Conservation (phyloP, 306 rosid genomes). For the Vigna nakashimae region DNA sequence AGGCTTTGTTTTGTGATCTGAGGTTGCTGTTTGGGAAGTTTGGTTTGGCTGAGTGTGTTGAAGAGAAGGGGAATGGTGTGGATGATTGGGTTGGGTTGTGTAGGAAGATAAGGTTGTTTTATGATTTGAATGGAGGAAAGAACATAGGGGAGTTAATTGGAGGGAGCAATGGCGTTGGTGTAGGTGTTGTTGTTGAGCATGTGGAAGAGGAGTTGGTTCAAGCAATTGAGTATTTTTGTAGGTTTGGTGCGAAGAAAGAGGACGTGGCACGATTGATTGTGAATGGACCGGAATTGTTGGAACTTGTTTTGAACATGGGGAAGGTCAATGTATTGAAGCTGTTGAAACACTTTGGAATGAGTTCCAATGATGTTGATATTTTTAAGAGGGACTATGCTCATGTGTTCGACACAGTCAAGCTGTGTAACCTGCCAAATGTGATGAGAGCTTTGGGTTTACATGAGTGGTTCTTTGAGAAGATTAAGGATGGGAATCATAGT, state of each 20-base stretch:
- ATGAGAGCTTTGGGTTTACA: conserved; percentile 75
- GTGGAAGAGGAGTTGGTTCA: conserved; percentile 56
- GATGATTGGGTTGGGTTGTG: conserved; percentile 66
- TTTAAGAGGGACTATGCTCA: conserved; percentile 51
- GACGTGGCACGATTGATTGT: conserved; percentile 65
- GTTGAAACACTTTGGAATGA: conserved; percentile 66
- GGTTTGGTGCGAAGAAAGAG: conserved; percentile 60
- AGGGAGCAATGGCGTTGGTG: conserved; percentile 51
- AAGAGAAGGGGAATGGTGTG: conserved; percentile 55
- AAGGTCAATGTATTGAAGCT: conserved; percentile 63
- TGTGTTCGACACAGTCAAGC: conserved; percentile 64
- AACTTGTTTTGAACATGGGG: conserved; percentile 53
- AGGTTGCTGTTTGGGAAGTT: conserved; percentile 57
- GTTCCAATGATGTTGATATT: conserved; percentile 38
- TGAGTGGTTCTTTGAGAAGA: conserved; percentile 68
- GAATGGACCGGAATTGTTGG: conserved; percentile 56
- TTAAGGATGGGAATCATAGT: conserved; percentile 57
- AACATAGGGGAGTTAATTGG: conserved; percentile 54
- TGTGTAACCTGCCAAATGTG: conserved; percentile 71
- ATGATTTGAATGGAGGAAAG: conserved; percentile 59
- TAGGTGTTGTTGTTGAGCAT: conserved; percentile 58
- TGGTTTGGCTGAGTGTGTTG: conserved; percentile 57
- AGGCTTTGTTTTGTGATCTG: conserved; percentile 59
- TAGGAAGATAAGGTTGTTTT: conserved; percentile 68
- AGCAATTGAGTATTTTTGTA: conserved; percentile 59